Base-by-base conservation (phyloP, 1,139 yeast species). In the Suhomyces maxii region DNA sequence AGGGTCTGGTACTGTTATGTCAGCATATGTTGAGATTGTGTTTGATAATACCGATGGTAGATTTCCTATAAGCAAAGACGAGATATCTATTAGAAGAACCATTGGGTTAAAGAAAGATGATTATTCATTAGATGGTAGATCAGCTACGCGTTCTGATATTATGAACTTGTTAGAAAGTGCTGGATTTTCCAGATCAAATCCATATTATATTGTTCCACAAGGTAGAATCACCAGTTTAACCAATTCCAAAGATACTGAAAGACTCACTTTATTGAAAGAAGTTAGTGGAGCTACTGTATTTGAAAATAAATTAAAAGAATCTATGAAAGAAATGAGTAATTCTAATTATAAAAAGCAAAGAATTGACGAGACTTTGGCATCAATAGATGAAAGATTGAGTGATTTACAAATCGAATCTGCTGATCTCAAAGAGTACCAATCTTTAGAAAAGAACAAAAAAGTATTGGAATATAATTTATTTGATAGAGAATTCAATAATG, bases 191-290 rank as follows among this genome's bases (percentile, higher is more conserved):
- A 77, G 89, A 49, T 84, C 91, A 3, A 91, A 90, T 54, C 97
- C 98, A 0, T 93, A 91, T 65, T 93, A 93, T 64, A 91, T 93
- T 57, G 99, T 93, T 3, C 99, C 99, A 0, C 99, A 93, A 65
- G 99, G 99, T 12, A 77, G 89, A 56, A 89, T 90, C 57, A 84
- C 91, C 0, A 77, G 86, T 1, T 73, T 93, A 50, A 93, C 99
- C 0, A 90, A 90, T 61, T 93, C 97, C 1, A 86, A 87, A 56
- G 97, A 90, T 62, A 63, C 79, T 3, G 97, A 91, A 60, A 77
- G 98, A 50, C 72, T 93, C 48, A 77, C 82, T 31, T 70, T 91
- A 37, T 71, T 93, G 53, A 90, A 93, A 57, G 97, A 90, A 60
- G 97, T 91, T 31, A 95, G 97, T 42, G 99, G 99, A 12, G 97